phyloP scores from a whole-genome alignment of 1,284 basidiomycete species.

The Caloboletus firmus region DNA sequence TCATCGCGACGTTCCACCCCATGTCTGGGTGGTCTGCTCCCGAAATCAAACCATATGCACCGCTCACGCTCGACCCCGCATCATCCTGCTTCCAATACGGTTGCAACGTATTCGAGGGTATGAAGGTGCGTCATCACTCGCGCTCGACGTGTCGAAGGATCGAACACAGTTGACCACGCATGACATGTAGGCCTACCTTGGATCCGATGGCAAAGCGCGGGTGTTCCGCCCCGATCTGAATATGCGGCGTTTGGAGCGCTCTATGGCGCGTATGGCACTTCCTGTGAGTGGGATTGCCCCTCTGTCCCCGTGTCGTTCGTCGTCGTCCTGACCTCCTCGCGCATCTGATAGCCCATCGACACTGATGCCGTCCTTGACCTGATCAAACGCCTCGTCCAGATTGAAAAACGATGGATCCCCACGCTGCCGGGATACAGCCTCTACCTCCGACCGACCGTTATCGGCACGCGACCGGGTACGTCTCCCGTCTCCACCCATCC shows the following conservation, averaged over 20 bases:
- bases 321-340: background rate
- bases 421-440: conserved; percentile 65
- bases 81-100: conserved; percentile 78
- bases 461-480: conserved; percentile 71
- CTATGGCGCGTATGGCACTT: conserved; percentile 63
- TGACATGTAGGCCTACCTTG: conserved; percentile 65
- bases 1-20: conserved; percentile 63
- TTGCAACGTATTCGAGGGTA: conserved; percentile 81
- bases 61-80: conserved; percentile 71
- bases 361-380: conserved; percentile 60
- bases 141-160: background rate
- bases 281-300: conserved; percentile 44
- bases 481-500: background rate
- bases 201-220: conserved; percentile 59
- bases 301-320: no score
- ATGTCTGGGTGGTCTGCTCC: conserved; percentile 75
- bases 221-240: conserved; percentile 82
- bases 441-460: conserved; percentile 81
- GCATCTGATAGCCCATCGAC: conserved; percentile 56
- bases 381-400: conserved; percentile 65
- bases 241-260: conserved; percentile 71
- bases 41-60: conserved; percentile 77
- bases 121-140: conserved; percentile 57
- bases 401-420: conserved; percentile 81
- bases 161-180: background rate